phyloP scores from a whole-genome alignment of 805 yeast genomes.

The Kregervanrija fluxuum region DNA sequence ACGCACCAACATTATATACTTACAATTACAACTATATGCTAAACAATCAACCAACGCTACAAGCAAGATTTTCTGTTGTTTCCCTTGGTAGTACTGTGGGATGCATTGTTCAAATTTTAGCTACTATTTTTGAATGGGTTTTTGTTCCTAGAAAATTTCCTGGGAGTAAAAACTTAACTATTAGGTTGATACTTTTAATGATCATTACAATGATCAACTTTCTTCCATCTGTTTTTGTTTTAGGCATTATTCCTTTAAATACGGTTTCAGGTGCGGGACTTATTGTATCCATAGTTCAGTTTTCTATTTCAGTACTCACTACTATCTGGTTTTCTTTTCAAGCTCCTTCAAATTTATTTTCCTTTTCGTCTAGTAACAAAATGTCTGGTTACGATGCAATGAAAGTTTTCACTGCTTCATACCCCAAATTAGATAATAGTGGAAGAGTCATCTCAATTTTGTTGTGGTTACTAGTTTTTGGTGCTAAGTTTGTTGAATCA shows the following conservation, averaged over 20 bases:
- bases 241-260: slow-evolving; percentile 31
- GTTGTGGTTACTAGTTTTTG: slow-evolving; percentile 41
- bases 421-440: slow-evolving; percentile 32
- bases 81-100: slow-evolving; percentile 42
- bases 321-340: slow-evolving; percentile 36
- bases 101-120: slow-evolving; percentile 33
- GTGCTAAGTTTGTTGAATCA: slow-evolving; percentile 45
- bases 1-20: slow-evolving; percentile 44
- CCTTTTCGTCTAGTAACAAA: slow-evolving; percentile 14
- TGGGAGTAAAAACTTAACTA: slow-evolving; percentile 33
- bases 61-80: slow-evolving; percentile 36
- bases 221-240: slow-evolving; percentile 35
- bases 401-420: slow-evolving; percentile 36
- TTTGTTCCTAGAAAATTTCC: slow-evolving; percentile 44
- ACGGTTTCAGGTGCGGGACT: slow-evolving; percentile 30
- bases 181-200: slow-evolving; percentile 29
- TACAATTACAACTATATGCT: slow-evolving; percentile 31
- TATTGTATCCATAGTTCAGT: slow-evolving; percentile 34
- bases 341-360: slow-evolving; percentile 30
- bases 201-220: slow-evolving; percentile 28
- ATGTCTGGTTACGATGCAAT: slow-evolving; percentile 27
- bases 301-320: slow-evolving; percentile 34
- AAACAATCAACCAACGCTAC: slow-evolving; percentile 39
- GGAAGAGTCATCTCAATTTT: slow-evolving; percentile 35
- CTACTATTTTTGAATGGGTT: slow-evolving; percentile 34